phyloP scores from a whole-genome alignment of 2,329 filamentous ascomycete genomes.

The Hymenoscyphus fructigenus region DNA sequence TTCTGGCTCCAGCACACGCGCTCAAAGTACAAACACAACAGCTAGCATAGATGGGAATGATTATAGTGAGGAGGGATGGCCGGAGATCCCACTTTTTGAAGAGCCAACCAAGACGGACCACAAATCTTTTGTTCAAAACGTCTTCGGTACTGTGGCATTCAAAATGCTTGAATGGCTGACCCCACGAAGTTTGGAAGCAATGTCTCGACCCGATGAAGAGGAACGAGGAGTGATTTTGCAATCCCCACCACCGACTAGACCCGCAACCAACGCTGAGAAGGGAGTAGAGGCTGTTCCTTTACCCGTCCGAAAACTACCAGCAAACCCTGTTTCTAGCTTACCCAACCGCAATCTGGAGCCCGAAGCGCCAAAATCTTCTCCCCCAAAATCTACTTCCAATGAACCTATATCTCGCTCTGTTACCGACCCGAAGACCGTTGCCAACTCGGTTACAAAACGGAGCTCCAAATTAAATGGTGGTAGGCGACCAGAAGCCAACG shows the following conservation, averaged over 20 bases:
- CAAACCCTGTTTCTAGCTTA: neutral
- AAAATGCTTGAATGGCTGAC: conserved; percentile 73
- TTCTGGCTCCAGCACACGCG: neutral
- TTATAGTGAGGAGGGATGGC: neutral
- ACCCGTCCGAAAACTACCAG: neutral
- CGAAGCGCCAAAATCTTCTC: neutral
- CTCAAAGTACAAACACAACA: neutral
- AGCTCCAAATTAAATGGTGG: conserved; percentile 14
- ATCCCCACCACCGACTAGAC: neutral
- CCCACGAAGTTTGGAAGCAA: conserved; percentile 43
- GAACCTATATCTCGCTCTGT: conserved; percentile 1
- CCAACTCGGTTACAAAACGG: conserved; percentile 14
- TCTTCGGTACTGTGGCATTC: conserved; percentile 65
- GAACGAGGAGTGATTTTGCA: neutral
- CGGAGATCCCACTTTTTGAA: conserved; percentile 15
- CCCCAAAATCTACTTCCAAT: conserved; percentile 5
- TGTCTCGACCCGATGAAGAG: conserved; percentile 21
- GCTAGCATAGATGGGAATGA: neutral
- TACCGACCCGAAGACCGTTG: conserved; percentile 12
- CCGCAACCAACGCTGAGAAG: neutral
- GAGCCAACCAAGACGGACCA: conserved; percentile 49
- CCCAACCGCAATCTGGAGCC: neutral
- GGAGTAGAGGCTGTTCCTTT: neutral
- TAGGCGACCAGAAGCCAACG: conserved; percentile 22
- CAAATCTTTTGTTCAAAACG: conserved; percentile 63